A percentile compares a stretch with the other conserved stretches of the same genome.
Evolutionary conservation across 768 basidiomycete species (phyloP).

Genomic region (Boletus sp.): DNA sequence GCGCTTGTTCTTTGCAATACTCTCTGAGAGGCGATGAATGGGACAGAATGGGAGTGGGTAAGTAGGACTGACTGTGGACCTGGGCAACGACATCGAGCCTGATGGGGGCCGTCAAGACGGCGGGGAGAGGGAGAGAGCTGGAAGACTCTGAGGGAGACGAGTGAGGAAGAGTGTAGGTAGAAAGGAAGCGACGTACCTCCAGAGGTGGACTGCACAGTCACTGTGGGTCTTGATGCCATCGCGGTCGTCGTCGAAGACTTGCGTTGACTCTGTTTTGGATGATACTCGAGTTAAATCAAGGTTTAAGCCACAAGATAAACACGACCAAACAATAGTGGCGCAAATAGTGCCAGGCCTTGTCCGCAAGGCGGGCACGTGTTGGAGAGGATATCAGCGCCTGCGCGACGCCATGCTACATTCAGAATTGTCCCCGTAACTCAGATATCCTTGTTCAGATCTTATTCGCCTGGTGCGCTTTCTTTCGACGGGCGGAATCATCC

Average conservation of each 20-base stretch:
- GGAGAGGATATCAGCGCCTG: slow-evolving; percentile 28
- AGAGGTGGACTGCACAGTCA: slow-evolving; percentile 72
- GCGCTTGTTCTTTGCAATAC: slow-evolving; percentile 96
- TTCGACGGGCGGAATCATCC: slow-evolving; percentile 3
- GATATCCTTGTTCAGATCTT: slow-evolving; percentile 17
- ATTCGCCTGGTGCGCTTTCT: slow-evolving; percentile 17
- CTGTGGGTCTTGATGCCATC: slow-evolving; percentile 94
- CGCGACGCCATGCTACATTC: slow-evolving; percentile 3
- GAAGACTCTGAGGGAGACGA: slow-evolving; percentile 60
- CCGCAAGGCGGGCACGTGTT: slow-evolving; percentile 32
- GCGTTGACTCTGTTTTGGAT: slow-evolving; percentile 12
- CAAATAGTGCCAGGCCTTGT: slow-evolving; percentile 31
- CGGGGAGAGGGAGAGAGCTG: slow-evolving; percentile 87
- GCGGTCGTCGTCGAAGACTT: slow-evolving; percentile 30
- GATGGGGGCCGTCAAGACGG: slow-evolving; percentile 97
- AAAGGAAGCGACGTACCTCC: slow-evolving; percentile 53
- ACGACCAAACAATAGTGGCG: slow-evolving; percentile 14
- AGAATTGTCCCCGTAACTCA: slow-evolving; percentile 14
- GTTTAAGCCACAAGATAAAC: slow-evolving; percentile 34
- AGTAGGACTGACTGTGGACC: slow-evolving; percentile 88
- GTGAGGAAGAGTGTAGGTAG: not conserved
- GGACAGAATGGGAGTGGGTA: not conserved
- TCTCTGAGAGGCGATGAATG: slow-evolving; percentile 54
- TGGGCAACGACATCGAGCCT: slow-evolving; percentile 97
- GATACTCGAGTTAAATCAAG: slow-evolving; percentile 12